Percentiles rank a stretch among this genome's conserved stretches.
Evolutionary conservation across 768 basidiomycete species (phyloP).

Genomic region (Macrolepiota fuliginosa): DNA sequence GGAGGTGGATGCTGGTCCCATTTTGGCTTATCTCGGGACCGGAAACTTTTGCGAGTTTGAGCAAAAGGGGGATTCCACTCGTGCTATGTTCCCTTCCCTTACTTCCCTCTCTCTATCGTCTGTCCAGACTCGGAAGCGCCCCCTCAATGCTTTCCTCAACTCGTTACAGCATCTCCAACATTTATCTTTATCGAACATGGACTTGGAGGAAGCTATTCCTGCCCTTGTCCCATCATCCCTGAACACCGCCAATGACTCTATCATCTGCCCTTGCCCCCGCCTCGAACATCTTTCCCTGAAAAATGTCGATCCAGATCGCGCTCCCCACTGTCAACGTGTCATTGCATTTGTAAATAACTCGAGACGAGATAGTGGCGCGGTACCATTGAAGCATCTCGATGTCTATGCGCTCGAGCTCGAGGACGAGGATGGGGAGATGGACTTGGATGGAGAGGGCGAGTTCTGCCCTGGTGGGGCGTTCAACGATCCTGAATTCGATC

Average conservation of each 20-base stretch:
- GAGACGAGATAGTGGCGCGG: slow-evolving; percentile 19
- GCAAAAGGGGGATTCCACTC: slow-evolving; percentile 14
- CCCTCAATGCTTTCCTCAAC: slow-evolving; percentile 13
- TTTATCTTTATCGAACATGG: slow-evolving; percentile 12
- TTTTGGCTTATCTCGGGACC: slow-evolving; percentile 38
- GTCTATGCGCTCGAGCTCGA: slow-evolving; percentile 20
- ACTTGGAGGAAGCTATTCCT: slow-evolving; percentile 12
- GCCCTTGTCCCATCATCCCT: slow-evolving; percentile 18
- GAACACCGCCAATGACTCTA: slow-evolving; percentile 22
- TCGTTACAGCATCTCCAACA: slow-evolving; percentile 6
- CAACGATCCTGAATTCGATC: slow-evolving; percentile 36
- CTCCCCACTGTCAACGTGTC: slow-evolving; percentile 24
- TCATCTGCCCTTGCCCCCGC: slow-evolving; percentile 27
- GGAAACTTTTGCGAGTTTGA: slow-evolving; percentile 23
- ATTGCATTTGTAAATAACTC: slow-evolving; percentile 35
- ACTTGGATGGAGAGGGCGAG: slow-evolving; percentile 18
- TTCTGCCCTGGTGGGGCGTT: slow-evolving; percentile 32
- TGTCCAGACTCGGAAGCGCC: slow-evolving; percentile 13
- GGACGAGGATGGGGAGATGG: slow-evolving; percentile 18
- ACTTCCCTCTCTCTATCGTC: slow-evolving; percentile 5
- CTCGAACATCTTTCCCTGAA: slow-evolving; percentile 34
- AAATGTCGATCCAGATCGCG: slow-evolving; percentile 33
- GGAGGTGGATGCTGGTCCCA: slow-evolving; percentile 36
- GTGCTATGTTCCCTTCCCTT: slow-evolving; percentile 8
- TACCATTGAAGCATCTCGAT: slow-evolving; percentile 17